Conservation (phyloP, 768 basidiomycete genomes). For the Pisolithus tinctorius region DNA sequence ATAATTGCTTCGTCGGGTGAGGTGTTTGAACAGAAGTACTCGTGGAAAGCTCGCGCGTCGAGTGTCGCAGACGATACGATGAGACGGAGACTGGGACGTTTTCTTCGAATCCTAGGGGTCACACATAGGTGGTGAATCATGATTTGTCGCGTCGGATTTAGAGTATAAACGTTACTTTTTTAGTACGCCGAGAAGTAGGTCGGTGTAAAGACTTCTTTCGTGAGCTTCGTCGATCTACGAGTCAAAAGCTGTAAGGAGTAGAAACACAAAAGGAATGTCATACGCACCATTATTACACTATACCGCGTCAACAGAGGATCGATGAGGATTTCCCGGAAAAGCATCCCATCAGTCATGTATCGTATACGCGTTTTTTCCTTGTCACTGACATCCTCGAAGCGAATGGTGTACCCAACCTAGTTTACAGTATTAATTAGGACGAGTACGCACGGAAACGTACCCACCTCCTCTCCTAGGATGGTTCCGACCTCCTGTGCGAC, state of each 20-base stretch:
- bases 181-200: conserved; percentile 82
- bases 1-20: conserved; percentile 70
- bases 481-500: conserved; percentile 92
- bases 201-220: conserved; percentile 93
- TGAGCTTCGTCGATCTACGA: conserved; percentile 93
- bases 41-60: conserved; percentile 81
- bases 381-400: conserved; percentile 89
- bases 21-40: conserved; percentile 74
- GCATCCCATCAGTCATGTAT: conserved; percentile 98
- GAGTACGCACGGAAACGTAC: conserved; percentile 30
- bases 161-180: conserved; percentile 61
- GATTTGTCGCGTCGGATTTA: neutral
- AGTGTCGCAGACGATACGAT: conserved; percentile 96
- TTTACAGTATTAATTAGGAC: conserved; percentile 3
- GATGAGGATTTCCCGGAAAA: conserved; percentile 88
- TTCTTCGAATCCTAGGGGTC: conserved; percentile 70
- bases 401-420: conserved; percentile 95
- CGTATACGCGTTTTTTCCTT: conserved; percentile 83
- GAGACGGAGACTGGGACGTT: conserved; percentile 82
- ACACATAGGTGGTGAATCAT: no score
- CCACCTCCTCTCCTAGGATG: conserved; percentile 87
- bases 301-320: conserved; percentile 91
- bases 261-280: neutral
- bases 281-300: conserved; percentile 87
- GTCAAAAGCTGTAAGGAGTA: neutral